Evolutionary conservation across 2,329 filamentous ascomycete species (phyloP).

Genomic region (Colletotrichum sp.): DNA sequence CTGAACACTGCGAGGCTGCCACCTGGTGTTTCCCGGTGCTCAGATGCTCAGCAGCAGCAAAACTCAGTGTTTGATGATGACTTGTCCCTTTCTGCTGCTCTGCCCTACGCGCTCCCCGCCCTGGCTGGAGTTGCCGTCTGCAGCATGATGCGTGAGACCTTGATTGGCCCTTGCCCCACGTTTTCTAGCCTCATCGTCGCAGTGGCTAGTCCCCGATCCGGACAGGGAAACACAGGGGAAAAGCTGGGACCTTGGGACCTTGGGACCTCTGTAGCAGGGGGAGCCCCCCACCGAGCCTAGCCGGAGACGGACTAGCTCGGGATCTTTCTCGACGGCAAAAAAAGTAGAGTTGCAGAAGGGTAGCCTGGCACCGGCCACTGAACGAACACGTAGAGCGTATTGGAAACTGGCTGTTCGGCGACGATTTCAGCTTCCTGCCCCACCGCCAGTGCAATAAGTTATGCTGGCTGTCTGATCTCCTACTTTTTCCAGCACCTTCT

Average conservation of each 20-base stretch:
- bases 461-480: constrained; percentile 14
- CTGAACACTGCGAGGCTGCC: not conserved
- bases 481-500: constrained; percentile 14
- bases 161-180: constrained; percentile 19
- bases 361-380: constrained; percentile 15
- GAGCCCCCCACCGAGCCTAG: constrained; percentile 6
- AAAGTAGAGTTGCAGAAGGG: constrained; percentile 20
- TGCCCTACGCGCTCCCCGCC: constrained; percentile 6
- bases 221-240: constrained; percentile 8
- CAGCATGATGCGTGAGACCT: not conserved
- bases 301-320: constrained; percentile 2
- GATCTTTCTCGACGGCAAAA: constrained; percentile 16
- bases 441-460: constrained; percentile 22
- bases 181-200: constrained; percentile 9
- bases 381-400: constrained; percentile 26
- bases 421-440: constrained; percentile 22
- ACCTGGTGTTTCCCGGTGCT: not conserved
- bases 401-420: constrained; percentile 21
- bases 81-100: not conserved
- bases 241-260: constrained; percentile 7
- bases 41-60: not conserved
- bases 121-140: constrained; percentile 2
- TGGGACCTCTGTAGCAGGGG: constrained; percentile 8
- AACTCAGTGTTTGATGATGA: not conserved
- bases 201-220: constrained; percentile 4